Percentiles rank a stretch among this genome's conserved stretches.
Evolutionary conservation across 2,329 filamentous ascomycete species (phyloP).

Genomic region (Fusarium dimerum): DNA sequence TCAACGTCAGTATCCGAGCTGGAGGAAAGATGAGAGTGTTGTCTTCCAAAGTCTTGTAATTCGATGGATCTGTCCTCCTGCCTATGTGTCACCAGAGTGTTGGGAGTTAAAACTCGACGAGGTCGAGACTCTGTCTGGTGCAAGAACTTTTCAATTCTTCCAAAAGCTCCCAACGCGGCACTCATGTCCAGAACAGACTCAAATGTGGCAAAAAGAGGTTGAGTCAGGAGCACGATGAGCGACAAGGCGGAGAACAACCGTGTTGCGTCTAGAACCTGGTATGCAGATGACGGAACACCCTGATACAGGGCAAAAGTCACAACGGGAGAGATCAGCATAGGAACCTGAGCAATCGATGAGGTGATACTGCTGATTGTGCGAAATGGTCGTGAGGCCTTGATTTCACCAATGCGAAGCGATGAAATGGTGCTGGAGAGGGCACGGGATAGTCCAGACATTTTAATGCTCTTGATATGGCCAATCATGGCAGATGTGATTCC

Average conservation of each 20-base stretch:
- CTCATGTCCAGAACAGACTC: constrained; percentile 39
- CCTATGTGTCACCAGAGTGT: neutral
- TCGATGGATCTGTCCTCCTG: neutral
- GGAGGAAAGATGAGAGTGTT: neutral
- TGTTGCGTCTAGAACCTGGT: constrained; percentile 33
- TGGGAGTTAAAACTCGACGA: constrained; percentile 9
- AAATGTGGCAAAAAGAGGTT: constrained; percentile 42
- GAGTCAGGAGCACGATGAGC: constrained; percentile 39
- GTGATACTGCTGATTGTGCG: constrained; percentile 36
- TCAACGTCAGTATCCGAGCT: neutral
- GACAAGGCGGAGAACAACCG: constrained; percentile 45
- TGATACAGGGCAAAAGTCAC: constrained; percentile 42
- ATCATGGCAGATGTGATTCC: constrained; percentile 37
- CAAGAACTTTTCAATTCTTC: constrained; percentile 42
- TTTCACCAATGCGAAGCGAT: constrained; percentile 36
- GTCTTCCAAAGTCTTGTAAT: constrained; percentile 4
- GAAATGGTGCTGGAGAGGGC: constrained; percentile 32
- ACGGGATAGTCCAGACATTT: constrained; percentile 41
- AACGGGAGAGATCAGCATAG: constrained; percentile 37
- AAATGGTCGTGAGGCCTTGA: constrained; percentile 37
- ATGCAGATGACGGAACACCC: constrained; percentile 28
- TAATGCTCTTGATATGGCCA: constrained; percentile 44
- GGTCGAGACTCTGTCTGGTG: constrained; percentile 29
- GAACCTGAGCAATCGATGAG: constrained; percentile 37
- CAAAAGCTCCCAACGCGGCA: constrained; percentile 41